Base-by-base conservation (phyloP, 148 eudicot species). In the Nepenthes gracilis region DNA sequence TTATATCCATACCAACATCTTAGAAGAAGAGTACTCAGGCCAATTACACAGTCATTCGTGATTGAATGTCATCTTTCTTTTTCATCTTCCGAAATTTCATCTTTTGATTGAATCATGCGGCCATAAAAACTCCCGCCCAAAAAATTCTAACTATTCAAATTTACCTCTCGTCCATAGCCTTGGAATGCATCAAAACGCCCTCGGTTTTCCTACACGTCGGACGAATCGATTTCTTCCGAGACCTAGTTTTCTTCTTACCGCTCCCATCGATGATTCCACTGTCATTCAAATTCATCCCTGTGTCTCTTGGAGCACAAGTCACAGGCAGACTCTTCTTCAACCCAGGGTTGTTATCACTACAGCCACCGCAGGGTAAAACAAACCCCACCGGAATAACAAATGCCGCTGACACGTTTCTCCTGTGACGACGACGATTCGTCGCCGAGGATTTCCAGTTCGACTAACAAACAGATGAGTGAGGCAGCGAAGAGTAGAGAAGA, bases 221-320 rank as follows among this genome's bases (percentile, higher is more conserved):
- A 35, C 75, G 47, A 9, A 85, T 66, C 62, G 82, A 64, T 67
- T 69, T 85, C 74, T 73, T 73, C 81, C 83, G 78, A 54, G 82
- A 82, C 63, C 89, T 83, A 69, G 62, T 64, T 57, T 76, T 78
- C 68, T 74, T 76, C 72, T 48, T 80, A 4, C 35, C 37, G 36
- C 12, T n/a, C n/a, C 14, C 58, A 9, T 51, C 58, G 2, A 9
- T 33, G 7, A 9, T 57, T 9, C 47, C 56, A n/a, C 60, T 9
- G 2, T 58, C 9, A 15, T 4, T 33, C 57, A 57, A 15, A 36
- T 2, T 45, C 40, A 14, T 4, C 13, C 65, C 14, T 35, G 38
- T 36, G 7, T 2, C 37, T 47, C 62, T 66, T 0, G 63, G 43
- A 12, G 60, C 67, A 70, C 67, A 70, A 36, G 75, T 61, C 6